These are phyloP conservation scores for Eucalyptus leucophloia DNA, from an alignment of 345 rosid genomes.

Conservation along the genomic window DNA sequence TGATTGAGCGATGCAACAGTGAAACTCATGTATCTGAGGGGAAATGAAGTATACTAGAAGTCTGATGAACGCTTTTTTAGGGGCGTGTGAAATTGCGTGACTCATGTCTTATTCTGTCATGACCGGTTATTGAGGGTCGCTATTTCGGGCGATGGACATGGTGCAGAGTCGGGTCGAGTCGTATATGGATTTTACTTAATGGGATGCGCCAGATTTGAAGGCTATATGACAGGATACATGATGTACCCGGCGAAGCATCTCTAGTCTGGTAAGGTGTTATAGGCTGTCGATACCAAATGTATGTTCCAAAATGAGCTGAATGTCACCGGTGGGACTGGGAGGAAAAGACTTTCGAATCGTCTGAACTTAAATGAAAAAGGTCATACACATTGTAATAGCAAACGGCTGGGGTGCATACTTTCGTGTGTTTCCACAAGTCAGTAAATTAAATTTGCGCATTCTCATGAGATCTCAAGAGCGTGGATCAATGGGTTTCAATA, in stretches of 20 bases:
- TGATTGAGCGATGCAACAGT: not conserved
- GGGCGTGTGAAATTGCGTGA: not conserved
- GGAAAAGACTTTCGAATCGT: not conserved
- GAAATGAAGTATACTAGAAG: not conserved
- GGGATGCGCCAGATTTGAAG: not conserved
- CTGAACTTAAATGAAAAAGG: not conserved
- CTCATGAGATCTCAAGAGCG: not conserved
- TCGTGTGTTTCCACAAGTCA: not conserved
- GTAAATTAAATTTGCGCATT: not conserved
- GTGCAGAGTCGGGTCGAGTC: not conserved
- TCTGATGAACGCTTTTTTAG: not conserved
- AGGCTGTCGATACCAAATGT: not conserved
- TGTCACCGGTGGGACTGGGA: not conserved
- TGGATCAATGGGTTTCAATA: too few relatives aligned
- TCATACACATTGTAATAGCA: not conserved
- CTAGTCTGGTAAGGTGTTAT: not conserved
- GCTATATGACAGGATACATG: not conserved
- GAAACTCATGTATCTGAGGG: not conserved
- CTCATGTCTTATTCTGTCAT: not conserved
- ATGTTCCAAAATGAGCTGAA: not conserved
- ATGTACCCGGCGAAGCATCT: not conserved
- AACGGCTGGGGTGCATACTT: not conserved
- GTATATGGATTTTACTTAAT: not conserved
- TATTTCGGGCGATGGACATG: not conserved
- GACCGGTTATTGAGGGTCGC: not conserved